Base-by-base conservation (phyloP, 208 protist species). In the Leishmania tarentolae region DNA sequence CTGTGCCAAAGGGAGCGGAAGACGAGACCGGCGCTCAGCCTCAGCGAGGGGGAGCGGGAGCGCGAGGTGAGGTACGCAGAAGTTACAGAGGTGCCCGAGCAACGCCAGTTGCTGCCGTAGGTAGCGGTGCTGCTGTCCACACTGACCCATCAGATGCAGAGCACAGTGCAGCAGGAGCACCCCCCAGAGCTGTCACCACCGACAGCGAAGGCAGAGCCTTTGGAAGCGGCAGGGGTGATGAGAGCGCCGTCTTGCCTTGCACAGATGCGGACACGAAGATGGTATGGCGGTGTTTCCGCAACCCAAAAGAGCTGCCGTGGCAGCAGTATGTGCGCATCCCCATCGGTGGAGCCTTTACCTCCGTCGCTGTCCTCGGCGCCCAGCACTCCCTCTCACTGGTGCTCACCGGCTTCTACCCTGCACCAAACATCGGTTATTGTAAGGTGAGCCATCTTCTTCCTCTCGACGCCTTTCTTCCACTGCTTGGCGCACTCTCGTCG, bases 261-360 rank as follows among this genome's bases (percentile, higher is more conserved):
- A 13, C 2, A 57, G 46, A 71, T 6, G 24, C 28, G 37, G 17
- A 40, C 3, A 47, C n/a, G 17, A 24, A 15, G 5, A 79, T 80
- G 73, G 21, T 85, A 19, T 35, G 35, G 19, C 81, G 74, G 28
- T 84, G 69, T 79, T 90, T 90, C 52, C 83, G 84, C n/a, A 80
- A 87, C 57, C 76, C 73, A 2, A 78, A 44, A 21, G 47, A 79
- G 68, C 76, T 90, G 57, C 72, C 76, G 37, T 91, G 88, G 88
- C 85, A 88, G 68, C 78, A 86, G 46, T 86, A 91, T 77, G 75
- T 83, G 46, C 86, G 88, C 57, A 75, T 91, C 24, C 88, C 88
- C 13, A 84, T 92, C 52, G 88, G 88, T 28, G 88, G 88, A 3
- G 83, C 88, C 66, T 87, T 89, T 61, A 87, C 82, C 42, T 92